Percentiles rank a stretch among this genome's conserved stretches.
Conservation (phyloP, 148 eudicot genomes). For the Silene conica region DNA sequence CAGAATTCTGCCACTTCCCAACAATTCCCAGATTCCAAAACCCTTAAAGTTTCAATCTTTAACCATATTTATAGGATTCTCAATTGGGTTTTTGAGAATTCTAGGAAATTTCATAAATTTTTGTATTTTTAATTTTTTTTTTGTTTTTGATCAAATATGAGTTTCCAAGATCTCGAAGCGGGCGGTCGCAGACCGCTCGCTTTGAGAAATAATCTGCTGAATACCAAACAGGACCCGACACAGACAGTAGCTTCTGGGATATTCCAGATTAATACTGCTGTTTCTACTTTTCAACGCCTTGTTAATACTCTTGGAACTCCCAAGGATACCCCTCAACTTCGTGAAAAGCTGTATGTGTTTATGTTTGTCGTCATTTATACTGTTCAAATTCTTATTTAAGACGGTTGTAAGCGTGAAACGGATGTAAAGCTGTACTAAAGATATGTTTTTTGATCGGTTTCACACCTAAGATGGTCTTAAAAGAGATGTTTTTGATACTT, state of each 20-base stretch:
- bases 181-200: conserved; percentile 32
- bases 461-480: too few species aligned
- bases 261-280: conserved; percentile 81
- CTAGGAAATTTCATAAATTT: not conserved
- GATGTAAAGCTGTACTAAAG: too few species aligned
- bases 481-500: not conserved
- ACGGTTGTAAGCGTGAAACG: too few species aligned
- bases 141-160: conserved; percentile 31
- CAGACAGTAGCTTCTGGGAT: conserved; percentile 72
- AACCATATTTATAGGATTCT: too few species aligned
- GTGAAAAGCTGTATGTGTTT: conserved; percentile 59
- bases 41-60: not conserved
- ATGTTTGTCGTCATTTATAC: not conserved
- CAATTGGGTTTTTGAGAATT: too few species aligned
- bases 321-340: conserved; percentile 86
- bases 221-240: conserved; percentile 54
- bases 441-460: too few species aligned
- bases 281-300: conserved; percentile 76
- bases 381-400: too few species aligned
- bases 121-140: not conserved
- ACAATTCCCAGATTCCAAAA: conserved; percentile 18
- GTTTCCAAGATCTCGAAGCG: conserved; percentile 81
- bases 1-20: not conserved
- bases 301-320: conserved; percentile 92
- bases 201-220: conserved; percentile 39